Percentiles rank a stretch among this genome's conserved stretches.
Evolutionary conservation across 176 grass and related monocot species (phyloP).

Genomic region (Melocanna baccifera): DNA sequence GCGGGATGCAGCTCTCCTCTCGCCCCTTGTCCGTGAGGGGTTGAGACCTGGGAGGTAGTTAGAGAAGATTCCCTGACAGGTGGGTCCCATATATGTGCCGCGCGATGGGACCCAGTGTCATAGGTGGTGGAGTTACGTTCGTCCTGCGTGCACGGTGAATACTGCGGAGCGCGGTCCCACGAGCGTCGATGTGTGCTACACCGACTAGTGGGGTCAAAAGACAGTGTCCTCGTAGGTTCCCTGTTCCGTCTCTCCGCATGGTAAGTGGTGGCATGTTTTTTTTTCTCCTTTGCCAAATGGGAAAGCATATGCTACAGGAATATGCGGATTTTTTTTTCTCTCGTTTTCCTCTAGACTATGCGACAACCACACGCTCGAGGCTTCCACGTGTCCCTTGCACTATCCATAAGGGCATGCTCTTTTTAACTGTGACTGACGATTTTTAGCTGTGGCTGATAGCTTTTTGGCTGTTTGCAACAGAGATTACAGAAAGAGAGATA

Average conservation of each 20-base stretch:
- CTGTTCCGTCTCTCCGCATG: neutral
- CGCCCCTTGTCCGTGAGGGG: neutral
- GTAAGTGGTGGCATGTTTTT: too few relatives aligned
- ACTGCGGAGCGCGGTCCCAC: neutral
- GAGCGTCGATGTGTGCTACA: rapidly evolving
- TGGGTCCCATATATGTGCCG: neutral
- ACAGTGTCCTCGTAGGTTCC: neutral
- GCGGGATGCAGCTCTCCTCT: neutral
- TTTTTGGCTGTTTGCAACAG: too few relatives aligned
- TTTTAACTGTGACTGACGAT: too few relatives aligned
- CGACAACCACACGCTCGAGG: conserved; percentile 13
- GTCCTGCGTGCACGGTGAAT: neutral
- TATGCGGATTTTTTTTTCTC: neutral
- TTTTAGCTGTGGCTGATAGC: too few relatives aligned
- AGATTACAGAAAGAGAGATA: too few relatives aligned
- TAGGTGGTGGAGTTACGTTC: neutral
- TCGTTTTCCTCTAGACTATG: neutral
- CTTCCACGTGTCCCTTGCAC: neutral
- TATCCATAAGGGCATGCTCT: too few relatives aligned
- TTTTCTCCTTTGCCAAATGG: neutral
- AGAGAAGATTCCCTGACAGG: neutral
- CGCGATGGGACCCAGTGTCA: neutral
- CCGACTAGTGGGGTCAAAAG: neutral
- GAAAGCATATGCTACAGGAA: conserved; percentile 23
- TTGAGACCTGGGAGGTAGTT: neutral